Conservation (phyloP, 2,329 filamentous ascomycete genomes). For the Colletotrichum sp. region DNA sequence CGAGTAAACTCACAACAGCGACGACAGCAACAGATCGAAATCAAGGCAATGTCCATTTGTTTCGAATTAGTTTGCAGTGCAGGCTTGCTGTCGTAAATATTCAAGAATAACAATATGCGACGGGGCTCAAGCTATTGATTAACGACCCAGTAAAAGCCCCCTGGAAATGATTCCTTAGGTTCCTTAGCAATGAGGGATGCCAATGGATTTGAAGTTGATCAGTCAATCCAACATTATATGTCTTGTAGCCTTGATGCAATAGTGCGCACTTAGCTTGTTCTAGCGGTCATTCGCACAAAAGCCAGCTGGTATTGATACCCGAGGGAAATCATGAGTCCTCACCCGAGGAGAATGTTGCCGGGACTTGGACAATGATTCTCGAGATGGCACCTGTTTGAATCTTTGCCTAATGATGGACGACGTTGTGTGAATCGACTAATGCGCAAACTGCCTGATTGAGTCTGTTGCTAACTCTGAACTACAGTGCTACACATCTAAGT, state of each 20-base stretch:
- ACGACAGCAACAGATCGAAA: background rate
- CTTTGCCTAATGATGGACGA: background rate
- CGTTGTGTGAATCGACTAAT: background rate
- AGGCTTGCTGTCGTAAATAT: rapidly evolving
- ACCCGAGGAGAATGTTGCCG: background rate
- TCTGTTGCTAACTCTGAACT: background rate
- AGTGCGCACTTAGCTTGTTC: background rate
- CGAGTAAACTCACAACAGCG: background rate
- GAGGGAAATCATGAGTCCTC: background rate
- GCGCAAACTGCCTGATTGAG: background rate
- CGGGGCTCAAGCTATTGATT: background rate
- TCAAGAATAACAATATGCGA: background rate
- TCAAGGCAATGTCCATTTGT: background rate
- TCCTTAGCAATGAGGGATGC: background rate
- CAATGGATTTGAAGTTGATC: background rate
- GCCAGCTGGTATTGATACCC: rapidly evolving
- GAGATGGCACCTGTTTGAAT: background rate
- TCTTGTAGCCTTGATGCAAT: background rate
- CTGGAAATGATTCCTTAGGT: background rate
- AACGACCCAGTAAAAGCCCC: background rate
- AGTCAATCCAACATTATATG: background rate
- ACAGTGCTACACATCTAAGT: background rate
- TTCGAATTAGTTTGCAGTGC: background rate
- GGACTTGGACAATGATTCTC: background rate
- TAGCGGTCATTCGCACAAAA: rapidly evolving